These are phyloP conservation scores for Hemileccinum rubropunctum DNA, from an alignment of 768 basidiomycete genomes.

Conservation along the genomic window DNA sequence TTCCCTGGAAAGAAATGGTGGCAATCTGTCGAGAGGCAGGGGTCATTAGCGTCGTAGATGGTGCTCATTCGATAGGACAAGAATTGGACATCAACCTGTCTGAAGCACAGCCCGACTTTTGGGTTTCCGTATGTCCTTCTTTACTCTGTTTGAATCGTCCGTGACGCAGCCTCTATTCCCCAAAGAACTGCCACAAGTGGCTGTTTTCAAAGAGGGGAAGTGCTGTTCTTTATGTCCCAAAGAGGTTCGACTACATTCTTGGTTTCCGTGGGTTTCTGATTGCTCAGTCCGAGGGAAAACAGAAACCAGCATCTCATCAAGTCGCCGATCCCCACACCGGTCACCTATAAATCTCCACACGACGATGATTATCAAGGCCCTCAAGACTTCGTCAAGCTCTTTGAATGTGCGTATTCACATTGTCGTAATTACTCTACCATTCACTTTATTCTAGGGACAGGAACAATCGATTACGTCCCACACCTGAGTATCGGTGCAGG, in stretches of 20 bases:
- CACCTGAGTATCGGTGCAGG: constrained; percentile 55
- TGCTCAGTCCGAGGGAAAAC: no score
- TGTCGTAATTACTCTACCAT: not conserved
- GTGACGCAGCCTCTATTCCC: not conserved
- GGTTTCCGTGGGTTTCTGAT: not conserved
- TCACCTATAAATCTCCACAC: constrained; percentile 47
- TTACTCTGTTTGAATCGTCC: not conserved
- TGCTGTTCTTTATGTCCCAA: constrained; percentile 73
- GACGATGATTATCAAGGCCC: constrained; percentile 32
- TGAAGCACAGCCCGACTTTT: constrained; percentile 65
- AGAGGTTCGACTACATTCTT: constrained; percentile 36
- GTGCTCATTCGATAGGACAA: constrained; percentile 77
- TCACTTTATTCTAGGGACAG: constrained; percentile 47
- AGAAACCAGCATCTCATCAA: constrained; percentile 67
- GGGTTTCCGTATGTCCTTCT: constrained; percentile 56
- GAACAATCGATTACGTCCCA: constrained; percentile 55
- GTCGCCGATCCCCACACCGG: constrained; percentile 56
- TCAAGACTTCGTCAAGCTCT: constrained; percentile 48
- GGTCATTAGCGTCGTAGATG: constrained; percentile 71
- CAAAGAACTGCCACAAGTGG: constrained; percentile 86
- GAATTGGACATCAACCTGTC: constrained; percentile 59
- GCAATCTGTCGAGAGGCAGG: constrained; percentile 60
- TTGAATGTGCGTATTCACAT: constrained; percentile 34
- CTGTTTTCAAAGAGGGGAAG: constrained; percentile 65
- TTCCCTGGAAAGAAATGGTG: constrained; percentile 76